These are phyloP conservation scores for Lasiodiplodia gonubiensis DNA, from an alignment of 2,329 filamentous ascomycete genomes.

Conservation along the genomic window DNA sequence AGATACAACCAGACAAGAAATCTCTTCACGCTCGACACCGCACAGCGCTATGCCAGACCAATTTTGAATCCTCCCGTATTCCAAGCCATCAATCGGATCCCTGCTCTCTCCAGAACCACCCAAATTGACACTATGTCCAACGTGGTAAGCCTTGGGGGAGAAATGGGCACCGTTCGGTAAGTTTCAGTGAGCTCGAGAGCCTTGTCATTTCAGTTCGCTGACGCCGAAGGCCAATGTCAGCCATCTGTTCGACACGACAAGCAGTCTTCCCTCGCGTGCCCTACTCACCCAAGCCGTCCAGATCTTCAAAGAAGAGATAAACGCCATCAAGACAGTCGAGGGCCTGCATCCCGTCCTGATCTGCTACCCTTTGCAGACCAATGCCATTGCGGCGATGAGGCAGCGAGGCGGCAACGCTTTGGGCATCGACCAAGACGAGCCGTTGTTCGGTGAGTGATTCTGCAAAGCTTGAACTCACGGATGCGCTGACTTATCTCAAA, in stretches of 20 bases:
- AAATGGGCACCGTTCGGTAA: conserved; percentile 24
- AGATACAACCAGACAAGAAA: conserved; percentile 8
- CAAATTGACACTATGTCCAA: conserved; percentile 36
- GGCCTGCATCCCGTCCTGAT: neutral
- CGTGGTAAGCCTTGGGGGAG: conserved; percentile 30
- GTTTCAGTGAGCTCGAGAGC: neutral
- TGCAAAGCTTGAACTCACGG: neutral
- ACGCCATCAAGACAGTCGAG: neutral
- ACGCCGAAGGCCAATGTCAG: neutral
- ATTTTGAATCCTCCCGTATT: conserved; percentile 35
- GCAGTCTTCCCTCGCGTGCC: neutral
- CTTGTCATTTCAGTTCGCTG: neutral
- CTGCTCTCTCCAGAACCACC: conserved; percentile 32
- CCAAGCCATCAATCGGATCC: conserved; percentile 36
- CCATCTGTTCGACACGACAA: neutral
- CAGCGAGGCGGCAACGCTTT: conserved; percentile 1
- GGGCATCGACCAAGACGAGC: conserved; percentile 1
- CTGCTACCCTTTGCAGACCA: neutral
- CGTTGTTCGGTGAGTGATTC: neutral
- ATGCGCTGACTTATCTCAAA: neutral
- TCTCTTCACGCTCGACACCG: conserved; percentile 32
- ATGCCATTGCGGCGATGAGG: neutral
- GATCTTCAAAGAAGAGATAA: neutral
- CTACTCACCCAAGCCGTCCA: neutral
- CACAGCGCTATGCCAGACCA: conserved; percentile 34